phyloP scores from a whole-genome alignment of 139 green algal species.

The Asterochloris erici region DNA sequence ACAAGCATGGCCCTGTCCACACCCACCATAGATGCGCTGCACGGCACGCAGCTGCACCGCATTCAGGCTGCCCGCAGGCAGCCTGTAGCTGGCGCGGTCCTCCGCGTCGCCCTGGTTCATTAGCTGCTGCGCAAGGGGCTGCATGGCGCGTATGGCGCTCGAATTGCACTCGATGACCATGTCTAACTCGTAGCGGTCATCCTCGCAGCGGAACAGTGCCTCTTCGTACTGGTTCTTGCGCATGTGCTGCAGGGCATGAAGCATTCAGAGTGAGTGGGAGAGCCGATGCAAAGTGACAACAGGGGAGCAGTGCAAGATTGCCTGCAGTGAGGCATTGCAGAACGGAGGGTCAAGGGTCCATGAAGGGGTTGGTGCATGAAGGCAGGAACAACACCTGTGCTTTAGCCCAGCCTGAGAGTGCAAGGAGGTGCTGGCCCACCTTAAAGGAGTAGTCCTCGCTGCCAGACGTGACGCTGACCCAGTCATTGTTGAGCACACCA shows the following conservation, averaged over 20 bases:
- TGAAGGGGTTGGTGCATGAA: too few relatives aligned
- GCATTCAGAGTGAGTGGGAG: not conserved
- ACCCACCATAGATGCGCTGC: constrained; percentile 81
- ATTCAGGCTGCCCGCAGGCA: constrained; percentile 49
- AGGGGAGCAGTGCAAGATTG: not conserved
- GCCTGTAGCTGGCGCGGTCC: constrained; percentile 44
- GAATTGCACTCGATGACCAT: constrained; percentile 89
- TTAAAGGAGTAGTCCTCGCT: constrained; percentile 91
- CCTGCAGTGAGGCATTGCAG: not conserved
- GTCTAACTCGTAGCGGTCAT: constrained; percentile 97
- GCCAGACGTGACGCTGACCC: constrained; percentile 93
- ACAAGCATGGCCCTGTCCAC: too few relatives aligned
- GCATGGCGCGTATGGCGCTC: constrained; percentile 51
- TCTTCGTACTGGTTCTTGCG: constrained; percentile 99
- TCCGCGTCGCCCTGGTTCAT: constrained; percentile 52
- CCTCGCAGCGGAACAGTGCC: constrained; percentile 84
- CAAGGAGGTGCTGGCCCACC: constrained; percentile 7
- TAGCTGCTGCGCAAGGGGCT: constrained; percentile 18
- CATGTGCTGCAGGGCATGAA: constrained; percentile 73
- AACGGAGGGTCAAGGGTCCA: too few relatives aligned
- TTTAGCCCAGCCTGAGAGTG: not conserved
- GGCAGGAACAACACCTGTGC: not conserved
- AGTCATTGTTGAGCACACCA: constrained; percentile 84
- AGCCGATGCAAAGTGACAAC: not conserved
- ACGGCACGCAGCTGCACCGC: constrained; percentile 77